A percentile compares a stretch with the other conserved stretches of the same genome.
These are phyloP conservation scores for Penicillium mononematosum DNA, from an alignment of 495 filamentous ascomycete species.

Conservation along the genomic window DNA sequence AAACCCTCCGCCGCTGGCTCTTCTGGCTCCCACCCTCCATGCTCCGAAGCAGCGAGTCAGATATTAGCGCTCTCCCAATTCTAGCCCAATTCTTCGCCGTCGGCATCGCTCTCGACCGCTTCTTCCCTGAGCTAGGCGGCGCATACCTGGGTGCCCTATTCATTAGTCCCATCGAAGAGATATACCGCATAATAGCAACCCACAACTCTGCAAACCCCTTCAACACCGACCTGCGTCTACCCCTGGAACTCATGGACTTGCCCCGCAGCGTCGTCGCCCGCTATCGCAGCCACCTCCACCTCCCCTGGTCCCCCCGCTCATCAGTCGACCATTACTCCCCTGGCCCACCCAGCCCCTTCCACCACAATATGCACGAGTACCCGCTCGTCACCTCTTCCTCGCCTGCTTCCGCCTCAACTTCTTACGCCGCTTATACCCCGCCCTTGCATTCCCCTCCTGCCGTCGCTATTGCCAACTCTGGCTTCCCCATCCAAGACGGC, in stretches of 20 bases:
- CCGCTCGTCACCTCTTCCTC: conserved; percentile 38
- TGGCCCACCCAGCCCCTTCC: conserved; percentile 41
- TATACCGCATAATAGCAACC: conserved; percentile 54
- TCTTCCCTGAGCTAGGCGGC: conserved; percentile 87
- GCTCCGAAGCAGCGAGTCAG: conserved; percentile 51
- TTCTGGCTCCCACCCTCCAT: conserved; percentile 89
- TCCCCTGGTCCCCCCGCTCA: conserved; percentile 41
- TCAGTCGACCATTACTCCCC: conserved; percentile 43
- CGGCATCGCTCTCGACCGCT: conserved; percentile 79
- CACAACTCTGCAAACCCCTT: conserved; percentile 38
- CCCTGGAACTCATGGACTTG: conserved; percentile 39
- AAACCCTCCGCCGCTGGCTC: conserved; percentile 83
- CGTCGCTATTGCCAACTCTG: conserved; percentile 38
- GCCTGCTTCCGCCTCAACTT: conserved; percentile 40
- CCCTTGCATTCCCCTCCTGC: conserved; percentile 44
- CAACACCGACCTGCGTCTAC: conserved; percentile 36
- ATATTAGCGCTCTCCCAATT: conserved; percentile 50
- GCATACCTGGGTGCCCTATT: conserved; percentile 80
- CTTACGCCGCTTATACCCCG: conserved; percentile 43
- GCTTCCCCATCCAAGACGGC: conserved; percentile 34
- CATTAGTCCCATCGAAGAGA: conserved; percentile 73
- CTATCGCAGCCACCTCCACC: conserved; percentile 36
- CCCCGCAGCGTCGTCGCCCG: conserved; percentile 37
- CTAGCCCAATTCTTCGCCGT: conserved; percentile 90
- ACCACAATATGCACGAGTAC: conserved; percentile 36